Evolutionary conservation across 225 moss, liverwort and hornwort species (phyloP).

Genomic region (Asterella californica): DNA sequence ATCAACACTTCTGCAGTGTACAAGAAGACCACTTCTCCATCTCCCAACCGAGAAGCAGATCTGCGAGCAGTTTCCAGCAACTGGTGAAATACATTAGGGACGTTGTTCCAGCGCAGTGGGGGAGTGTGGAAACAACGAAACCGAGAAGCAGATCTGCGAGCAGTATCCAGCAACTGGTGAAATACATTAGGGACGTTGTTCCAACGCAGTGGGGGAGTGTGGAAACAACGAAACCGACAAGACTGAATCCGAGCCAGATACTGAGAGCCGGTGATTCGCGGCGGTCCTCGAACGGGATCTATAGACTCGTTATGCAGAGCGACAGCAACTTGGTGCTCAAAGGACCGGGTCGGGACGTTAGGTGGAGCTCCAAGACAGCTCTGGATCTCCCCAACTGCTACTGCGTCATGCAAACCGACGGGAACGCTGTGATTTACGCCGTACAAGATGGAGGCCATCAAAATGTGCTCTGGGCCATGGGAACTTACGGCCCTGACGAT

Average conservation of each 20-base stretch:
- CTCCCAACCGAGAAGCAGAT: too few species aligned
- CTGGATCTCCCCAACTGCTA: background rate
- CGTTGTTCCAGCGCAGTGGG: too few species aligned
- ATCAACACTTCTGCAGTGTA: too few species aligned
- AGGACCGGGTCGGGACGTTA: background rate
- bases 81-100: too few species aligned
- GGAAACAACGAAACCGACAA: too few species aligned
- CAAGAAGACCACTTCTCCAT: too few species aligned
- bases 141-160: background rate
- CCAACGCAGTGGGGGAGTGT: too few species aligned
- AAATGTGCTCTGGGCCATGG: background rate
- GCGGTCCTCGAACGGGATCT: background rate
- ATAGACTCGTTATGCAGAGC: background rate
- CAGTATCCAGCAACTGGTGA: too few species aligned
- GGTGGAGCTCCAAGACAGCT: background rate
- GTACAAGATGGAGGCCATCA: background rate
- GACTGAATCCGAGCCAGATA: background rate
- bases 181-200: too few species aligned
- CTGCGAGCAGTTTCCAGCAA: too few species aligned
- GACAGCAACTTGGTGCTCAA: background rate
- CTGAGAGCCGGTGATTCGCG: background rate
- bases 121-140: too few species aligned
- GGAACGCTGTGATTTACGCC: background rate
- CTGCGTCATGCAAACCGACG: background rate
- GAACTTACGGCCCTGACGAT: background rate